Evolutionary conservation across 108 stramenopile genomes (phyloP).

Genomic region (Craspedostauros australis): DNA sequence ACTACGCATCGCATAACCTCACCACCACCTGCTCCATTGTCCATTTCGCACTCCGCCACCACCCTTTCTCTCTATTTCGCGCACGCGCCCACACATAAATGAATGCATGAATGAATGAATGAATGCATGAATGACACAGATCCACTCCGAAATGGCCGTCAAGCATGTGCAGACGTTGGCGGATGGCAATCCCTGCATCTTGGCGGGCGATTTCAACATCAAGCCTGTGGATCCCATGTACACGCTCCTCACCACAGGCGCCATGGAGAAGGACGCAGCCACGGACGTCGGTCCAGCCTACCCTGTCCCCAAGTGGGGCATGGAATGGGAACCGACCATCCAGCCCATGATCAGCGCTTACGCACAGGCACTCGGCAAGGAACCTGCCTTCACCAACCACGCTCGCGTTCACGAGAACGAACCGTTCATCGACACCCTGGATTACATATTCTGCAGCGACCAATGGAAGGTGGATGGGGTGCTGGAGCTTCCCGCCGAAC

Average conservation of each 20-base stretch:
- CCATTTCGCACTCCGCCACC: too few relatives aligned
- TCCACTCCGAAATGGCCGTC: conserved; percentile 71
- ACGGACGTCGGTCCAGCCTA: conserved; percentile 16
- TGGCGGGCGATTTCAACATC: conserved; percentile 91
- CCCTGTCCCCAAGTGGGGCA: conserved; percentile 42
- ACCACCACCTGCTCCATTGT: too few relatives aligned
- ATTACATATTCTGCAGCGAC: conserved; percentile 86
- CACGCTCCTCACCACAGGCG: conserved; percentile 81
- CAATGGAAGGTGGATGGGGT: conserved; percentile 55
- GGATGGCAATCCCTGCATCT: conserved; percentile 39
- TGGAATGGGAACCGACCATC: conserved; percentile 48
- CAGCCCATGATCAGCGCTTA: conserved; percentile 69
- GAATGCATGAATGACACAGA: too few relatives aligned
- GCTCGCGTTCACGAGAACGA: conserved; percentile 64
- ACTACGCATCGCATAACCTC: too few relatives aligned
- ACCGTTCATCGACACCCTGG: conserved; percentile 87
- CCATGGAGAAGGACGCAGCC: conserved; percentile 22
- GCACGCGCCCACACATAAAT: too few relatives aligned
- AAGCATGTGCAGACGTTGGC: conserved; percentile 18
- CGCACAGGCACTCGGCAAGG: conserved; percentile 33
- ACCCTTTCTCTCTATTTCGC: too few relatives aligned
- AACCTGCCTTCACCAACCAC: conserved; percentile 92
- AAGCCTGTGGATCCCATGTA: conserved; percentile 81
- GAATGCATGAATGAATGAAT: too few relatives aligned
- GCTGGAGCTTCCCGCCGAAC: conserved; percentile 30